A percentile compares a stretch with the other conserved stretches of the same genome.
These are phyloP conservation scores for Aspergillus sp. DNA, from an alignment of 2,329 filamentous ascomycete species.

Conservation along the genomic window DNA sequence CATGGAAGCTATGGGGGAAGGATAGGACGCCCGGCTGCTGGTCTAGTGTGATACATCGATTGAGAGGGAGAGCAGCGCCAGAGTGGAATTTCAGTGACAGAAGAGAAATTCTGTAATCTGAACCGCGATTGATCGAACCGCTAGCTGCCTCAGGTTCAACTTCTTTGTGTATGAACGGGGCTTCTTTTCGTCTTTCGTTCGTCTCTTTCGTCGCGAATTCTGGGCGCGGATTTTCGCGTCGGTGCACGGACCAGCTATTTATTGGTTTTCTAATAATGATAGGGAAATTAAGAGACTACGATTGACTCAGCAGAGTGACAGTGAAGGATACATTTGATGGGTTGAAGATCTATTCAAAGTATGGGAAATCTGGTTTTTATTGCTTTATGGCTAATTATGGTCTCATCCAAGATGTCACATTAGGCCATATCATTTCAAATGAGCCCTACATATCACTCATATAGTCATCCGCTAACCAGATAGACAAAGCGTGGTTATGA, in stretches of 20 bases:
- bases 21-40: neutral
- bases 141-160: neutral
- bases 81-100: neutral
- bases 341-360: too few species aligned
- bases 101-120: neutral
- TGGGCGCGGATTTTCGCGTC: slow-evolving; percentile 29
- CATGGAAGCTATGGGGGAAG: too few species aligned
- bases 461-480: too few species aligned
- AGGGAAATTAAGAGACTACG: neutral
- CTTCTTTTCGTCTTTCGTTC: neutral
- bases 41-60: neutral
- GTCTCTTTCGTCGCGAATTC: slow-evolving; percentile 1
- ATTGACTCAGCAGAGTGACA: too few species aligned
- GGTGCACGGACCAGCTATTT: slow-evolving; percentile 26
- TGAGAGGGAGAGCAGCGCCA: neutral
- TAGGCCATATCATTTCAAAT: too few species aligned
- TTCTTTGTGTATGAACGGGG: neutral
- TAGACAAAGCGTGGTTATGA: too few species aligned
- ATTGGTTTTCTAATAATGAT: slow-evolving; percentile 11
- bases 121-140: neutral
- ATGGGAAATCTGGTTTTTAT: too few species aligned
- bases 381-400: too few species aligned
- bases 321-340: too few species aligned
- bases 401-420: too few species aligned
- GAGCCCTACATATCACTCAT: too few species aligned